phyloP scores from a whole-genome alignment of 257 asterid genomes.

The Orobanche coerulescens region DNA sequence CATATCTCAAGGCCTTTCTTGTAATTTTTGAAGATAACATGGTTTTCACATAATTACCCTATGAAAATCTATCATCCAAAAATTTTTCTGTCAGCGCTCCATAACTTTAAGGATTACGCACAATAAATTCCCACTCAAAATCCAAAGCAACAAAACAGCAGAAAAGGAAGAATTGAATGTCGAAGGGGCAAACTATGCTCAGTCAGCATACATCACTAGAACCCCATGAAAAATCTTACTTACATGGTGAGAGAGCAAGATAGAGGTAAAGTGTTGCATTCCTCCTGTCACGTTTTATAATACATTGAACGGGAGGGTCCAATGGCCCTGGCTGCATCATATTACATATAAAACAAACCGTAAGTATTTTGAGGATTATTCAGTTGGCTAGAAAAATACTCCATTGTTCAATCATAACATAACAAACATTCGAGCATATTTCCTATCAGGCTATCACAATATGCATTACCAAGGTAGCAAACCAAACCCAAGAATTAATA shows the following conservation, averaged over 20 bases:
- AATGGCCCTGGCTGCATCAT: slow-evolving; percentile 74
- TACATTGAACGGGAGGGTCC: slow-evolving; percentile 62
- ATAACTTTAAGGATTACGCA: background rate
- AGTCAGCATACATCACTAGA: background rate
- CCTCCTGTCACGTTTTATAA: slow-evolving; percentile 94
- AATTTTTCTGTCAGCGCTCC: background rate
- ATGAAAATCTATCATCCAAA: background rate
- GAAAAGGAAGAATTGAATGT: too few relatives aligned
- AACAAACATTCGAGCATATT: background rate
- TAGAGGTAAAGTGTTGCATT: slow-evolving; percentile 62
- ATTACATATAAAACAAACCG: background rate
- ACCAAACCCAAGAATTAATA: background rate
- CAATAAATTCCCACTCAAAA: background rate
- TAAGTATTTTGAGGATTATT: background rate
- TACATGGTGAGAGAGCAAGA: slow-evolving; percentile 80
- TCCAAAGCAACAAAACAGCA: background rate
- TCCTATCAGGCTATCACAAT: slow-evolving; percentile 18
- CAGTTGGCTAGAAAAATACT: background rate
- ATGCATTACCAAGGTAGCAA: background rate
- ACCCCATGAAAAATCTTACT: slow-evolving; percentile 20
- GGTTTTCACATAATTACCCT: background rate
- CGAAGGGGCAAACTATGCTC: background rate
- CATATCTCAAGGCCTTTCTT: too few relatives aligned
- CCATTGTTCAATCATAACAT: background rate
- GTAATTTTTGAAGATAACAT: background rate